Evolutionary conservation across 78 protist species (phyloP), one percentile per base, ranked within the genome.

Genomic region (Guillardia theta): DNA sequence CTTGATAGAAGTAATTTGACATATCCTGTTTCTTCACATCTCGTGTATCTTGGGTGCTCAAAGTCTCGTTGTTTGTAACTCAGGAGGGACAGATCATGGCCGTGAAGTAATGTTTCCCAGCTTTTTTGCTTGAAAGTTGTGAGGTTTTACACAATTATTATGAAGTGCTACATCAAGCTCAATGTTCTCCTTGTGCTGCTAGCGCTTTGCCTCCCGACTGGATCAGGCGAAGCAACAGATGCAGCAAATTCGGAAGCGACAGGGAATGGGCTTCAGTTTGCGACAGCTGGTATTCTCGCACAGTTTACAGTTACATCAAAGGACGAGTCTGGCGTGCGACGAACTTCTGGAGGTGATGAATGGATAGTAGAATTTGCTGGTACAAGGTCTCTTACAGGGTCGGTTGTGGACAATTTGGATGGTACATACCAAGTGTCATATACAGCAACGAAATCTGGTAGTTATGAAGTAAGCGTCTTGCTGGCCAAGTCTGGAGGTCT

Each of bases 311-410:
- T 88, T 18, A 88, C 93, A 18, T 54, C 93, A 0, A 45, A 48
- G 76, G 93, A 88, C 64, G 93, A 88, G 93, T 88, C 93, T 27
- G 93, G 93, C 1, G 93, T 48, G 8, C 41, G 76, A 0, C 54
- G 93, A 22, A 88, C 93, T 10, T 88, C 93, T 1, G 93, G 93
- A 33, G 93, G 93, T 30, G 93, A 88, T 41, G 62, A 88, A 8
- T 88, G n/a, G 45, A 43, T 88, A 33, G 93, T 88, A 0, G 93
- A 88, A 64, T 64, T 88, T 48, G 93, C 46, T 22, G 93, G 93
- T 8, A 88, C 93, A 33, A 54, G 93, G 9, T 88, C 93, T 4
- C 18, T 88, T 0, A 30, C 76, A 19, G 93, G 93, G 18, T 88
- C 93, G 1, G 93, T 88, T 27, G 45, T 88, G 30, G 93, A 88